phyloP scores from a whole-genome alignment of 805 yeast species.

The Pichia pseudocactophila region DNA sequence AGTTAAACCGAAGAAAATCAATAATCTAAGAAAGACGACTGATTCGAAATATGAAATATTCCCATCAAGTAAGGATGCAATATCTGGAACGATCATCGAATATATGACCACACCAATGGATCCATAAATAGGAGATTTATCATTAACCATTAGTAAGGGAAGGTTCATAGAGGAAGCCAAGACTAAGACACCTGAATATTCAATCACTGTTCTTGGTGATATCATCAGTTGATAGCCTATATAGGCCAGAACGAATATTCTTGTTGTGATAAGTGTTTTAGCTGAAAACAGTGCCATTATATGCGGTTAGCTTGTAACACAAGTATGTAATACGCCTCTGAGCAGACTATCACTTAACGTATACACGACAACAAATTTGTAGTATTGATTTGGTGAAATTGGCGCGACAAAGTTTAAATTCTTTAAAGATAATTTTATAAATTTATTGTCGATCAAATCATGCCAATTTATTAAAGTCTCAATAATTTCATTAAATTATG shows the following conservation, averaged over 20 bases:
- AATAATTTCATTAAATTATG: no score
- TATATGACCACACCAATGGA: conserved; percentile 38
- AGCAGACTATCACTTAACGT: no score
- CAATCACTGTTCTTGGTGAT: conserved; percentile 21
- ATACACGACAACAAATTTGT: no score
- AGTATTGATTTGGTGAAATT: no score
- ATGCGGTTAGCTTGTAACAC: no score
- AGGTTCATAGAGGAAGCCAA: conserved; percentile 25
- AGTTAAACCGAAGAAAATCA: conserved; percentile 40
- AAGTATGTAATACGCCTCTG: no score
- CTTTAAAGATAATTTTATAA: no score
- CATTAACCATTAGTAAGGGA: conserved; percentile 26
- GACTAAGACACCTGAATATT: conserved; percentile 23
- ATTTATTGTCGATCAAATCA: no score
- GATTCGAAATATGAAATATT: conserved; percentile 46
- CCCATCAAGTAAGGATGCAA: conserved; percentile 45
- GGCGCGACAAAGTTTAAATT: no score
- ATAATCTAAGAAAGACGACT: conserved; percentile 48
- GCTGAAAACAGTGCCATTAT: conserved; percentile 25
- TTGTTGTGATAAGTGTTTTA: conserved; percentile 15
- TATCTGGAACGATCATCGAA: conserved; percentile 40
- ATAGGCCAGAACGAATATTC: conserved; percentile 15
- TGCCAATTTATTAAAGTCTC: no score
- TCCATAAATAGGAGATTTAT: conserved; percentile 33
- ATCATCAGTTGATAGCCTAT: conserved; percentile 19